These are phyloP conservation scores for Wickerhamomyces kurtzmanii DNA, from an alignment of 805 yeast species.

Conservation along the genomic window DNA sequence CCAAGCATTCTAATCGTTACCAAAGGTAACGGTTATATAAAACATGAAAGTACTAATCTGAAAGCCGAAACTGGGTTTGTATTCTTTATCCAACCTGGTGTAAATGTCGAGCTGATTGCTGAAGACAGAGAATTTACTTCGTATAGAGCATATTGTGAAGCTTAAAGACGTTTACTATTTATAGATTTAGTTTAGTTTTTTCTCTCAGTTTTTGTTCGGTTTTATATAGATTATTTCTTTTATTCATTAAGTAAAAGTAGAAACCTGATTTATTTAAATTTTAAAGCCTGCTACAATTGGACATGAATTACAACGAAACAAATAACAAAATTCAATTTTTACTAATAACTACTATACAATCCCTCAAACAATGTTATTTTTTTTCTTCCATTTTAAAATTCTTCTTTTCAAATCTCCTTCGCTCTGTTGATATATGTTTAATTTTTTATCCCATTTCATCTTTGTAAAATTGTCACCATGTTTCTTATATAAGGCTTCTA, in stretches of 20 bases:
- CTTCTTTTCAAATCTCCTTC: constrained; percentile 77
- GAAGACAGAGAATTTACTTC: constrained; percentile 52
- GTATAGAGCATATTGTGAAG: constrained; percentile 88
- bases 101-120: constrained; percentile 50
- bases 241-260: no score
- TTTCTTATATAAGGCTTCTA: constrained; percentile 50
- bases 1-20: constrained; percentile 85
- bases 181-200: not conserved
- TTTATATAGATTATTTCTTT: no score
- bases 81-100: constrained; percentile 75
- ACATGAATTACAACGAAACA: no score
- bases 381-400: constrained; percentile 59
- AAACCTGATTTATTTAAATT: no score
- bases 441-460: constrained; percentile 88
- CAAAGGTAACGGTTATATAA: constrained; percentile 63
- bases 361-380: constrained; percentile 21
- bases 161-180: constrained; percentile 16
- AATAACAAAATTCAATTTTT: not conserved
- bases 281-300: no score
- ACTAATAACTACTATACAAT: not conserved
- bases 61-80: constrained; percentile 64
- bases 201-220: constrained; percentile 1
- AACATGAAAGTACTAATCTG: constrained; percentile 29
- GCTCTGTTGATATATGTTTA: constrained; percentile 75
- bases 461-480: constrained; percentile 83